Percentiles rank a stretch among this genome's conserved stretches.
These are phyloP conservation scores for Pseudopyricularia cyperi DNA, from an alignment of 2,329 filamentous ascomycete genomes.

Conservation along the genomic window DNA sequence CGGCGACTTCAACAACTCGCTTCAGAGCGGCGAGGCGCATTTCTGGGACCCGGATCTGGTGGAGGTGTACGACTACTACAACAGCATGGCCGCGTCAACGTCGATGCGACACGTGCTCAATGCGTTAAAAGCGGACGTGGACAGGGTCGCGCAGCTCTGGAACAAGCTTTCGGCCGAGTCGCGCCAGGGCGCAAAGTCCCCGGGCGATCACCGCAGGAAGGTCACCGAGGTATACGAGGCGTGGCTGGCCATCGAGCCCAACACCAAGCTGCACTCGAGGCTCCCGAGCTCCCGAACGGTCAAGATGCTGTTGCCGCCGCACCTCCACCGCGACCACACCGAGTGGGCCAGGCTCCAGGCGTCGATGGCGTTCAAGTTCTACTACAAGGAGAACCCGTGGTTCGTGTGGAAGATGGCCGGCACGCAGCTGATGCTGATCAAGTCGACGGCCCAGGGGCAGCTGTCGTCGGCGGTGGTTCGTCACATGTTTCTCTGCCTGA, in stretches of 20 bases:
- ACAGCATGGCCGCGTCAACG: constrained; percentile 13
- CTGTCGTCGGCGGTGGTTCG: constrained; percentile 20
- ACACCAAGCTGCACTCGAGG: constrained; percentile 8
- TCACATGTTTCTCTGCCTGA: constrained; percentile 20
- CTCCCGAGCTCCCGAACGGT: constrained; percentile 13
- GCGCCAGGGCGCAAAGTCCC: background rate
- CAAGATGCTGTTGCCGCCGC: constrained; percentile 15
- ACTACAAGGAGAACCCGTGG: constrained; percentile 10
- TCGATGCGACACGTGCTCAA: constrained; percentile 19
- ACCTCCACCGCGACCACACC: constrained; percentile 16
- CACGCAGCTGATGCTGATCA: constrained; percentile 33
- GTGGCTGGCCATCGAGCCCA: constrained; percentile 29
- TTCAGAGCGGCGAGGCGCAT: constrained; percentile 10
- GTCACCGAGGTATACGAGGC: constrained; percentile 22
- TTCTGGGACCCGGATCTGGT: constrained; percentile 24
- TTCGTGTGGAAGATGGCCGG: constrained; percentile 37
- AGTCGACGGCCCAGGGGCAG: constrained; percentile 17
- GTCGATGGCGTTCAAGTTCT: constrained; percentile 30
- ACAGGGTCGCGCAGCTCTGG: constrained; percentile 19
- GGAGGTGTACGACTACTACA: constrained; percentile 19
- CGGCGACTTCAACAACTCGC: constrained; percentile 15
- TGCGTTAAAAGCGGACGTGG: constrained; percentile 20
- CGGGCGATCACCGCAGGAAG: constrained; percentile 11
- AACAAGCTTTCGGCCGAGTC: constrained; percentile 1
- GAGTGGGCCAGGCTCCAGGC: constrained; percentile 38